phyloP scores from a whole-genome alignment of 768 basidiomycete species.

The Dioszegia hungarica region DNA sequence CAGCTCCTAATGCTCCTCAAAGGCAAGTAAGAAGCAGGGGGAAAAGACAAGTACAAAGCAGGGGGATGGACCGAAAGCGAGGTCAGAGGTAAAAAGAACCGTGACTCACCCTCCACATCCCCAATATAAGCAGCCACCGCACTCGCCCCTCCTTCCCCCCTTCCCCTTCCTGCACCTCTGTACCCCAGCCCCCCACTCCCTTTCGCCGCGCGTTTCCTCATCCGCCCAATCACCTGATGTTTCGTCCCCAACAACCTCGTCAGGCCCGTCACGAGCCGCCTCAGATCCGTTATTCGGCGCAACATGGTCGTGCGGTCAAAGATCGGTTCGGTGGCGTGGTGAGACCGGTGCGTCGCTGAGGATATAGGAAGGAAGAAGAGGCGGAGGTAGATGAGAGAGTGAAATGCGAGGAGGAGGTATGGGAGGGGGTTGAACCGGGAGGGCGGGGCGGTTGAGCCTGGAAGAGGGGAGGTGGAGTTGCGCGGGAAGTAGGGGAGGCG shows the following conservation, averaged over 20 bases:
- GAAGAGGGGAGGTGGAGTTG: background rate
- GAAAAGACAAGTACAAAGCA: no score
- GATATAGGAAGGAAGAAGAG: slow-evolving; percentile 43
- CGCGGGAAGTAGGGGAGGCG: background rate
- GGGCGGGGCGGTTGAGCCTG: background rate
- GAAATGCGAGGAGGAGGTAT: background rate
- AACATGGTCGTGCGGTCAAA: slow-evolving; percentile 55
- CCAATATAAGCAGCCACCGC: slow-evolving; percentile 84
- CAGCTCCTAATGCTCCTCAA: no score
- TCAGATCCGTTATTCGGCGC: slow-evolving; percentile 70
- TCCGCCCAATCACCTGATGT: slow-evolving; percentile 71
- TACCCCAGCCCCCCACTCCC: slow-evolving; percentile 70
- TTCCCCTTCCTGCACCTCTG: slow-evolving; percentile 72
- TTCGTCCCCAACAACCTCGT: slow-evolving; percentile 72
- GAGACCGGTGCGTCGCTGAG: slow-evolving; percentile 21
- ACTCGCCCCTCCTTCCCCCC: slow-evolving; percentile 52
- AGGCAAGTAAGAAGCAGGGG: no score
- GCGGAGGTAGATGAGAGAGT: slow-evolving; percentile 20
- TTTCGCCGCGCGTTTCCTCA: slow-evolving; percentile 69
- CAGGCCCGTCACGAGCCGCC: slow-evolving; percentile 72
- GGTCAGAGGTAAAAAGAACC: background rate
- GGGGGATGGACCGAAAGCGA: no score
- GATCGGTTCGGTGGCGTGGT: slow-evolving; percentile 21
- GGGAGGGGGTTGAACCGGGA: no score
- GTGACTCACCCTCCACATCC: slow-evolving; percentile 73